These are phyloP conservation scores for Climacium dendroides DNA, from an alignment of 225 moss, liverwort and hornwort genomes.

Conservation along the genomic window DNA sequence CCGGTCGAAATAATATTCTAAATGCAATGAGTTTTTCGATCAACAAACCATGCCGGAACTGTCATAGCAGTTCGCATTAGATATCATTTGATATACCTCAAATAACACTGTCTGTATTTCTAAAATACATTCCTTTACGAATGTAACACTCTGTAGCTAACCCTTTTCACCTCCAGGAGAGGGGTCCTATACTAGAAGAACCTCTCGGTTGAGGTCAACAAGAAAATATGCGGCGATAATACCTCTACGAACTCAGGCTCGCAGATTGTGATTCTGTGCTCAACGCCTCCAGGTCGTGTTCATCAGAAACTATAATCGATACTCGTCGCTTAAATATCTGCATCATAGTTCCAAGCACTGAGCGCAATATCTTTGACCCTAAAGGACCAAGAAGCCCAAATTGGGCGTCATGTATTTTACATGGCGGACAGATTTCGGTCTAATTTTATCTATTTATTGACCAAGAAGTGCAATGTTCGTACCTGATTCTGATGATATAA, in stretches of 20 bases:
- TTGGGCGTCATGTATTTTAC: not conserved
- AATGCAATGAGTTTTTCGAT: not conserved
- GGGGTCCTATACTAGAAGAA: not conserved
- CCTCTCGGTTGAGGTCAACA: not conserved
- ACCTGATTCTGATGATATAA: not conserved
- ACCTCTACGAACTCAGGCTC: conserved; percentile 38
- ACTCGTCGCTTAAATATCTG: conserved; percentile 36
- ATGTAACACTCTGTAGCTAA: not conserved
- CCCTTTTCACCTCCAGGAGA: not conserved
- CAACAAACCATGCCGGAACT: not conserved
- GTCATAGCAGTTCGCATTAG: not conserved
- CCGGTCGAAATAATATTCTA: not conserved
- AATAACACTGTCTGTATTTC: not conserved
- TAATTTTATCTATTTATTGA: not conserved
- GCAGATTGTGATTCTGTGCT: conserved; percentile 6
- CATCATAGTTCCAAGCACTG: not conserved
- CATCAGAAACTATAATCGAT: conserved; percentile 35
- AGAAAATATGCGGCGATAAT: not conserved
- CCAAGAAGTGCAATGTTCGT: not conserved
- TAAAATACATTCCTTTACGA: not conserved
- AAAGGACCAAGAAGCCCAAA: not conserved
- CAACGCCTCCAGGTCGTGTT: conserved; percentile 26
- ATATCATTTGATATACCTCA: not conserved
- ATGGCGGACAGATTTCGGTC: not conserved
- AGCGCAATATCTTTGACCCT: not conserved